phyloP scores from a whole-genome alignment of 78 protist genomes.

The Dictyostelium purpureum region DNA sequence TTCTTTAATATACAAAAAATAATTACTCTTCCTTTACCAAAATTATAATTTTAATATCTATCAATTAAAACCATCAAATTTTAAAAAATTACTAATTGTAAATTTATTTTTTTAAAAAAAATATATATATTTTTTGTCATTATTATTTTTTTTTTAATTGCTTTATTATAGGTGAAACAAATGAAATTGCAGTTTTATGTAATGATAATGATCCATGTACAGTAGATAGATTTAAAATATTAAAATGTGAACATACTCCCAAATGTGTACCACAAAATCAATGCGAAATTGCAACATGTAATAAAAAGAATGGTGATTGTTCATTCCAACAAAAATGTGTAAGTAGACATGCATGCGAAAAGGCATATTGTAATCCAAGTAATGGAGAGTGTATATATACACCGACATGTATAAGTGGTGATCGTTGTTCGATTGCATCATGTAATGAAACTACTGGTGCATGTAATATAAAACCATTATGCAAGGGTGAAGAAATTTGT shows the following conservation, averaged over 20 bases:
- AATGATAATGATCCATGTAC: conserved; percentile 5
- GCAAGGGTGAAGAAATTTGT: not conserved
- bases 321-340: not conserved
- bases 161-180: no score
- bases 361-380: not conserved
- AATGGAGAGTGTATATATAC: not conserved
- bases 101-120: no score
- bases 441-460: not conserved
- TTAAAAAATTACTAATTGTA: no score
- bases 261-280: not conserved
- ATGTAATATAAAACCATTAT: not conserved
- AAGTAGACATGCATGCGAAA: not conserved
- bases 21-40: no score
- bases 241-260: conserved; percentile 6
- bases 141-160: no score
- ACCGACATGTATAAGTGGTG: conserved; percentile 3
- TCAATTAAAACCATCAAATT: no score
- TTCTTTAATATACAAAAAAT: no score
- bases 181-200: not conserved
- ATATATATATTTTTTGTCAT: no score
- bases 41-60: no score
- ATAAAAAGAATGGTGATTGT: conserved; percentile 1
- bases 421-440: conserved; percentile 11
- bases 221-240: not conserved
- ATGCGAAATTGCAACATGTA: conserved; percentile 16